A percentile compares a stretch with the other conserved stretches of the same genome.
Conservation (phyloP, 345 rosid species). For the Camelina laxa region DNA sequence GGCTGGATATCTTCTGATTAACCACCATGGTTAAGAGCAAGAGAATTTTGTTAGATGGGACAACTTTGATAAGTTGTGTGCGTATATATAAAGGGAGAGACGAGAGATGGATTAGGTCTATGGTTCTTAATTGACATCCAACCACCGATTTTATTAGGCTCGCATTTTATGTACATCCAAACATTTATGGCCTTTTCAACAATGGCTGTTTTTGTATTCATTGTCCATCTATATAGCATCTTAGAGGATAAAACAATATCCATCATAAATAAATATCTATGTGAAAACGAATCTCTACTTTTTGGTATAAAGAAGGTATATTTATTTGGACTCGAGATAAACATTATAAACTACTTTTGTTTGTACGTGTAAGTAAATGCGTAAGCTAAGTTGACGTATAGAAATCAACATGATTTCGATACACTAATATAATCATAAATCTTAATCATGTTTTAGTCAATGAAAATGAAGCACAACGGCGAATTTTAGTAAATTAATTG, state of each 20-base stretch:
- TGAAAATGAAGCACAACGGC: slow-evolving; percentile 1
- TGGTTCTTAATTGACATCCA: slow-evolving; percentile 44
- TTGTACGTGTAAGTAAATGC: slow-evolving; percentile 28
- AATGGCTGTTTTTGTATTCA: slow-evolving; percentile 43
- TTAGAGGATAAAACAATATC: slow-evolving; percentile 4
- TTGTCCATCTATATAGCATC: slow-evolving; percentile 38
- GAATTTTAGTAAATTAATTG: not conserved
- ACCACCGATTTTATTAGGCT: slow-evolving; percentile 48
- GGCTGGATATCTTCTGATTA: slow-evolving; percentile 44
- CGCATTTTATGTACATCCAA: slow-evolving; percentile 39
- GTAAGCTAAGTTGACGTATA: not conserved
- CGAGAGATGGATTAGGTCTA: slow-evolving; percentile 32
- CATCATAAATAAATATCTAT: slow-evolving; percentile 16
- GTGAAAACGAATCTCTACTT: slow-evolving; percentile 32
- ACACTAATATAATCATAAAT: not conserved
- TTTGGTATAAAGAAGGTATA: slow-evolving; percentile 26
- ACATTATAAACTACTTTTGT: slow-evolving; percentile 26
- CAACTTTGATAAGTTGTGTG: slow-evolving; percentile 26
- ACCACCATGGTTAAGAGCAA: slow-evolving; percentile 45
- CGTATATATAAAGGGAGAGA: slow-evolving; percentile 34
- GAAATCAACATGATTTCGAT: too few relatives aligned
- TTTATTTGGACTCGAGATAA: slow-evolving; percentile 17
- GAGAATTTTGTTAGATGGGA: not conserved
- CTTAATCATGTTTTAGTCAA: not conserved
- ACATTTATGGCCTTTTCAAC: slow-evolving; percentile 47